Evolutionary conservation across 192 early-diverging fungal species (phyloP).

Genomic region (Coemansia sp.): DNA sequence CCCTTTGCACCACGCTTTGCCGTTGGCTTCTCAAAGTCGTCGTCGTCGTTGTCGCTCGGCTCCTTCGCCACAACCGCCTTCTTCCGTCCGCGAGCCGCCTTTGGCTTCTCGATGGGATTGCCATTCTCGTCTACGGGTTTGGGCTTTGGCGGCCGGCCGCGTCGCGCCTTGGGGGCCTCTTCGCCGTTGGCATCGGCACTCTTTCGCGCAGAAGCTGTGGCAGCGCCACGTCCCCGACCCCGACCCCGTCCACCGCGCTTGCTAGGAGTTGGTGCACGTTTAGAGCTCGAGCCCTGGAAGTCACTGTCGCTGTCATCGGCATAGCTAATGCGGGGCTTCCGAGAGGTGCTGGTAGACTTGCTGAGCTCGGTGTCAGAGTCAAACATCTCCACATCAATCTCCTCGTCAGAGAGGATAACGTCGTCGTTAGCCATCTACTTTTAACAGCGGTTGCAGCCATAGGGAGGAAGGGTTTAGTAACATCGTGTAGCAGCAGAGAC

Average conservation of each 20-base stretch:
- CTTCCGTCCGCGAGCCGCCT: slow-evolving; percentile 43
- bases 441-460: neutral
- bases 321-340: slow-evolving; percentile 13
- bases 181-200: slow-evolving; percentile 20
- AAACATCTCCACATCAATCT: slow-evolving; percentile 58
- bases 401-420: slow-evolving; percentile 48
- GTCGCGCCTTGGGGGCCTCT: slow-evolving; percentile 31
- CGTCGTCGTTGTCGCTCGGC: slow-evolving; percentile 23
- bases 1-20: slow-evolving; percentile 37
- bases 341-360: slow-evolving; percentile 16
- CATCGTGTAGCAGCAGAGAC: too few relatives aligned
- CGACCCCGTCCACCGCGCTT: slow-evolving; percentile 40
- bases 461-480: neutral
- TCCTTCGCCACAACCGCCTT: slow-evolving; percentile 12
- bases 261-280: slow-evolving; percentile 20
- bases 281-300: slow-evolving; percentile 32
- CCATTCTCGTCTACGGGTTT: slow-evolving; percentile 3
- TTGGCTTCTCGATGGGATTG: slow-evolving; percentile 24
- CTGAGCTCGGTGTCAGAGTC: slow-evolving; percentile 56
- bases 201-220: slow-evolving; percentile 6
- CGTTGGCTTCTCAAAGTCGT: slow-evolving; percentile 11
- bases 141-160: slow-evolving; percentile 44
- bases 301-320: slow-evolving; percentile 44
- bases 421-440: slow-evolving; percentile 18
- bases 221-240: slow-evolving; percentile 34